These are phyloP conservation scores for Nymphaea colorata DNA, from an alignment of 164 flowering plant species.

Conservation along the genomic window DNA sequence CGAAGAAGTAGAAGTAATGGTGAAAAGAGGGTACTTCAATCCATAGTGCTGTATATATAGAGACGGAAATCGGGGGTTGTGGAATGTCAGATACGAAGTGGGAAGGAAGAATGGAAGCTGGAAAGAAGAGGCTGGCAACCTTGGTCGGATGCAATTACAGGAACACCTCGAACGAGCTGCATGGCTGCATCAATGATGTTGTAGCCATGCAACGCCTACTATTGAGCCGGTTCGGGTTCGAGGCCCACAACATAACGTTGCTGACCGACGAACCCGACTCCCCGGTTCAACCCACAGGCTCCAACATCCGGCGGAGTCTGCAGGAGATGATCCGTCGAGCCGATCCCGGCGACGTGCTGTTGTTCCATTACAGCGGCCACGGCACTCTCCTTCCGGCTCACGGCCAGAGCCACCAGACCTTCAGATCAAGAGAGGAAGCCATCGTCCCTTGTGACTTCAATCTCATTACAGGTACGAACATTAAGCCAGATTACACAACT, in stretches of 20 bases:
- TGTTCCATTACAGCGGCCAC: conserved; percentile 80
- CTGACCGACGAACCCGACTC: conserved; percentile 42
- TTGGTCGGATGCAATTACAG: conserved; percentile 61
- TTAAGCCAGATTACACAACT: too few relatives aligned
- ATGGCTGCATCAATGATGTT: conserved; percentile 82
- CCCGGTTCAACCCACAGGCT: conserved; percentile 43
- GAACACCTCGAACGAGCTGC: conserved; percentile 43
- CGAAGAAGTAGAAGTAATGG: too few relatives aligned
- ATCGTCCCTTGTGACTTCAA: conserved; percentile 78
- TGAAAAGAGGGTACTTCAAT: too few relatives aligned
- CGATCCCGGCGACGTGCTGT: conserved; percentile 46
- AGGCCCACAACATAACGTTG: conserved; percentile 26
- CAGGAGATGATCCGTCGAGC: conserved; percentile 39
- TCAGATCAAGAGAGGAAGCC: conserved; percentile 42
- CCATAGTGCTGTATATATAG: not conserved
- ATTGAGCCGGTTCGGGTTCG: conserved; percentile 37
- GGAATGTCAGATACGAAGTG: not conserved
- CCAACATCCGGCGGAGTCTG: conserved; percentile 44
- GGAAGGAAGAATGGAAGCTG: conserved; percentile 3
- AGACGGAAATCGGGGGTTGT: not conserved
- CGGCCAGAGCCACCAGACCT: conserved; percentile 14
- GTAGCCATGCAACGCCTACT: conserved; percentile 34
- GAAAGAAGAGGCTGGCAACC: conserved; percentile 39
- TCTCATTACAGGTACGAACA: conserved; percentile 52
- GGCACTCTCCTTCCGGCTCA: conserved; percentile 45